These are phyloP conservation scores for Eucalyptus globulus DNA, from an alignment of 345 rosid species.

Conservation along the genomic window DNA sequence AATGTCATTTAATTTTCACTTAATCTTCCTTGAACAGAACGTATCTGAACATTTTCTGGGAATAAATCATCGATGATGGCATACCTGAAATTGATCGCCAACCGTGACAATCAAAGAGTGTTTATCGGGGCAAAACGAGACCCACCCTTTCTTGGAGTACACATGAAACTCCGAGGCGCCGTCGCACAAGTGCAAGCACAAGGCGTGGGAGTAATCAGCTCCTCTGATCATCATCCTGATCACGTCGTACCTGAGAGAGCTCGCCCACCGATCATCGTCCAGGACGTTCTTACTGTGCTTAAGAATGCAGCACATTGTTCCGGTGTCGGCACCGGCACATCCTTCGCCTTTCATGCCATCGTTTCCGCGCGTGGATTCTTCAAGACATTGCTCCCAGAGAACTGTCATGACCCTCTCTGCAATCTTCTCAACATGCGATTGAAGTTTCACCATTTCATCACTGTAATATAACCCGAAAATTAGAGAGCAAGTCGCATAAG, in stretches of 20 bases:
- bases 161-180: conserved; percentile 57
- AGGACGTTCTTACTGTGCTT: conserved; percentile 19
- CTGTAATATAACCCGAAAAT: conserved; percentile 14
- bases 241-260: conserved; percentile 43
- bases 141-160: conserved; percentile 89
- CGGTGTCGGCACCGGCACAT: neutral
- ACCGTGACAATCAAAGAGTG: conserved; percentile 57
- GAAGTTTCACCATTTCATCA: conserved; percentile 40
- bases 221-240: conserved; percentile 72
- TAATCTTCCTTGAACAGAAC: neutral
- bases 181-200: conserved; percentile 42
- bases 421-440: conserved; percentile 33
- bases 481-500: neutral
- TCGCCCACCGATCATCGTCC: conserved; percentile 9
- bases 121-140: conserved; percentile 50
- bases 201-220: conserved; percentile 59
- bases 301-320: conserved; percentile 29
- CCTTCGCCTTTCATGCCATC: conserved; percentile 5
- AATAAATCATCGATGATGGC: neutral
- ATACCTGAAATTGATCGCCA: conserved; percentile 73
- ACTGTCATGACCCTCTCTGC: conserved; percentile 22
- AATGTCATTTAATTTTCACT: neutral
- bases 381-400: neutral
- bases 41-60: neutral
- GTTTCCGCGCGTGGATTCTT: neutral